Percentiles rank a stretch among this genome's conserved stretches.
phyloP scores from a whole-genome alignment of 2,329 filamentous ascomycete species.

The Sarocladiaceae sp. region DNA sequence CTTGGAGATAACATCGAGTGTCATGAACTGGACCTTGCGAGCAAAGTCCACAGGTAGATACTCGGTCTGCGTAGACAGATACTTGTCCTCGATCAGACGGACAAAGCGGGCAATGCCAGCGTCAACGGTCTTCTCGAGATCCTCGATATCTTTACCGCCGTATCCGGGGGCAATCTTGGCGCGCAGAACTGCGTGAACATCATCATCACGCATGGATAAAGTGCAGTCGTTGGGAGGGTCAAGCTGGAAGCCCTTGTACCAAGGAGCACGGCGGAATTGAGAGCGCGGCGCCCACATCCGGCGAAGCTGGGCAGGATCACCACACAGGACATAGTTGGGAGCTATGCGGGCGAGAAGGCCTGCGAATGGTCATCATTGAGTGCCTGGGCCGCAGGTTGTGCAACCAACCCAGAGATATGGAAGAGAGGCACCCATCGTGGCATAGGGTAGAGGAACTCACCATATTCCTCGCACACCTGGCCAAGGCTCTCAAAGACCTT shows the following conservation, averaged over 20 bases:
- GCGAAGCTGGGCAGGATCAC: conserved; percentile 23
- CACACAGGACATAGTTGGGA: conserved; percentile 24
- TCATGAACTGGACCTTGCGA: conserved; percentile 49
- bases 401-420: neutral
- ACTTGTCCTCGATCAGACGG: conserved; percentile 33
- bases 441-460: conserved; percentile 14
- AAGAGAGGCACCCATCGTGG: neutral
- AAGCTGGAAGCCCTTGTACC: conserved; percentile 46
- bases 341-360: conserved; percentile 23
- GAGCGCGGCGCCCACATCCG: conserved; percentile 25
- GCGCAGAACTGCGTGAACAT: conserved; percentile 35
- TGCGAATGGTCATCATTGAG: conserved; percentile 12
- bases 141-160: conserved; percentile 25
- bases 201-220: conserved; percentile 44
- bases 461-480: conserved; percentile 3
- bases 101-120: conserved; percentile 32
- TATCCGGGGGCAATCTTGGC: conserved; percentile 23
- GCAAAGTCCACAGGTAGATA: conserved; percentile 38
- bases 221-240: conserved; percentile 47
- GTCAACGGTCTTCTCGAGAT: conserved; percentile 34
- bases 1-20: conserved; percentile 50
- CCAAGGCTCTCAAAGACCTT: conserved; percentile 5
- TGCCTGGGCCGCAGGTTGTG: neutral
- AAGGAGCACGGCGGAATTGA: conserved; percentile 22
- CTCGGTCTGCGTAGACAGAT: conserved; percentile 25